Conservation (phyloP, 2,329 filamentous ascomycete genomes). For the Alternaria dauci region DNA sequence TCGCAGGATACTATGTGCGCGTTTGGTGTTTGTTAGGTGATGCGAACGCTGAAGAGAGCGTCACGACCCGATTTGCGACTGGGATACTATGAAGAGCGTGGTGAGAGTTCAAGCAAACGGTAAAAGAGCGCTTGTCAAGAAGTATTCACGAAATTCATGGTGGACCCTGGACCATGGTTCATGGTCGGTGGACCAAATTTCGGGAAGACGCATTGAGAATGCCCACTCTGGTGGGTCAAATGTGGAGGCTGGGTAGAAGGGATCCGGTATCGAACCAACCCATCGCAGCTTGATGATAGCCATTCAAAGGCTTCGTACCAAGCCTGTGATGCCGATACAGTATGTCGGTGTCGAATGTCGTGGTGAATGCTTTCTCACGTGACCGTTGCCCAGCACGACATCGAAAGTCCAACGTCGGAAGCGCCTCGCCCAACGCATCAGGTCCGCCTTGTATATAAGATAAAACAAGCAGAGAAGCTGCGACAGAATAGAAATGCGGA, state of each 20-base stretch:
- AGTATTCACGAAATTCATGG: not conserved
- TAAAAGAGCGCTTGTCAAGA: rapidly evolving
- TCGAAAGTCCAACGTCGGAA: too few relatives aligned
- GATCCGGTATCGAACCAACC: not conserved
- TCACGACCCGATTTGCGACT: not conserved
- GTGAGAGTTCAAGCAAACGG: not conserved
- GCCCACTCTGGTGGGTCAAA: not conserved
- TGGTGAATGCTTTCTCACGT: not conserved
- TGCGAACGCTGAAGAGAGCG: not conserved
- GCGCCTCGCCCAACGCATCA: too few relatives aligned
- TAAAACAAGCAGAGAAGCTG: too few relatives aligned
- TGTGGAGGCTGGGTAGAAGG: not conserved
- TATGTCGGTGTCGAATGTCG: not conserved
- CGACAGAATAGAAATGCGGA: too few relatives aligned
- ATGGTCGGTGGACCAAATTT: not conserved
- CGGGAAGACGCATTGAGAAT: not conserved
- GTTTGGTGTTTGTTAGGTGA: not conserved
- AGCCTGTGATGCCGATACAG: not conserved
- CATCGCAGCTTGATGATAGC: not conserved
- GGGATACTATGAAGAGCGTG: not conserved
- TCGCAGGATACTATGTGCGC: not conserved
- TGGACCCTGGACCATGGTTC: not conserved
- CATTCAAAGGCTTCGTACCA: too few relatives aligned
- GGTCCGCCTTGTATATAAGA: too few relatives aligned
- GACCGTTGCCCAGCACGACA: not conserved